phyloP scores from a whole-genome alignment of 164 flowering plant genomes.

The Dillenia suffruticosa region DNA sequence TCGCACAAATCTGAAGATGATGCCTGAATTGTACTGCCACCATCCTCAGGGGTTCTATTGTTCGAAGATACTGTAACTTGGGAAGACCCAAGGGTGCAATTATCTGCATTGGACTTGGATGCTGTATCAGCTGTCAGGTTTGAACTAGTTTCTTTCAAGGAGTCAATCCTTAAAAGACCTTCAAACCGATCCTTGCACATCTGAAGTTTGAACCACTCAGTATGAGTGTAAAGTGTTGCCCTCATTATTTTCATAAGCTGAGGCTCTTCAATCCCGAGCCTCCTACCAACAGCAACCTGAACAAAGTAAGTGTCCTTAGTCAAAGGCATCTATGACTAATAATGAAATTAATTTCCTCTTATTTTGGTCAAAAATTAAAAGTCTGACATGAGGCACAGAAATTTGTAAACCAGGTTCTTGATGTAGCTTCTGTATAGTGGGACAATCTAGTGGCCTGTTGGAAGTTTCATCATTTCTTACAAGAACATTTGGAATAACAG shows the following conservation, averaged over 20 bases:
- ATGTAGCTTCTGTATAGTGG: no score
- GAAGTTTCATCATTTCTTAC: no score
- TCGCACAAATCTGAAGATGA: slow-evolving; percentile 71
- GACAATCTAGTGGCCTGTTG: no score
- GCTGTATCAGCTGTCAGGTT: slow-evolving; percentile 40
- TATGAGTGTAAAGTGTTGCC: slow-evolving; percentile 82
- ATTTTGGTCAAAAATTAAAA: no score
- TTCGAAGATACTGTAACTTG: slow-evolving; percentile 66
- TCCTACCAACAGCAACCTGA: slow-evolving; percentile 83
- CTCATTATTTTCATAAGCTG: slow-evolving; percentile 90
- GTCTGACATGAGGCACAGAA: no score
- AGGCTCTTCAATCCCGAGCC: slow-evolving; percentile 93
- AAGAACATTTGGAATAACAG: no score
- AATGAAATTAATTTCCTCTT: no score
- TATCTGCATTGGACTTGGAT: slow-evolving; percentile 47
- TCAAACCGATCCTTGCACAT: slow-evolving; percentile 95
- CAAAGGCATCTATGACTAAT: no score
- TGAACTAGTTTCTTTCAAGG: slow-evolving; percentile 56
- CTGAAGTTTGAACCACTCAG: slow-evolving; percentile 91
- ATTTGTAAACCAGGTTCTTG: no score
- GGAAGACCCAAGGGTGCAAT: slow-evolving; percentile 61
- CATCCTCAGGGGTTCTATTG: slow-evolving; percentile 57
- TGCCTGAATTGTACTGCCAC: slow-evolving; percentile 65
- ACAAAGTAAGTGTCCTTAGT: no score
- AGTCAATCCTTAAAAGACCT: slow-evolving; percentile 69